Conservation (phyloP, 2,329 filamentous ascomycete species). For the Phialophora expanda region DNA sequence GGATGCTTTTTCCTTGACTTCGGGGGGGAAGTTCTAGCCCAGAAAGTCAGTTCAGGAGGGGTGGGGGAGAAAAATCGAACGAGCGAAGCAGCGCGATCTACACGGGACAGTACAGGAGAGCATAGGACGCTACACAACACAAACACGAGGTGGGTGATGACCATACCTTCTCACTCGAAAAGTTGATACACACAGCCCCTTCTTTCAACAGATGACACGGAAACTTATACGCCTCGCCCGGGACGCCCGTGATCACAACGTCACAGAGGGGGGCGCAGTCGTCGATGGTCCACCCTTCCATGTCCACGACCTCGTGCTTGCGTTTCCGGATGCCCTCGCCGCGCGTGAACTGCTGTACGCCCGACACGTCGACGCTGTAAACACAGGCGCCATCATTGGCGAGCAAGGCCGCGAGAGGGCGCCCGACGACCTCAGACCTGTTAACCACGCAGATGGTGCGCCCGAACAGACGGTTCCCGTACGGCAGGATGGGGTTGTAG, state of each 20-base stretch:
- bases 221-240: constrained; percentile 86
- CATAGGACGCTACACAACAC: no score
- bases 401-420: constrained; percentile 87
- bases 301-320: constrained; percentile 84
- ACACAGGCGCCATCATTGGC: constrained; percentile 96
- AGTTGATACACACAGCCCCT: constrained; percentile 98
- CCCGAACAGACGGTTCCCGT: constrained; percentile 90
- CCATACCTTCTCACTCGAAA: constrained; percentile 80
- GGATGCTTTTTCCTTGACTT: constrained; percentile 91
- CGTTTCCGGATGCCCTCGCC: constrained; percentile 84
- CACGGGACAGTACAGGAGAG: no score
- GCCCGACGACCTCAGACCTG: constrained; percentile 90
- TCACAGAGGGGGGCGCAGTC: constrained; percentile 87
- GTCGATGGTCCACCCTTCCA: constrained; percentile 77
- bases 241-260: constrained; percentile 92
- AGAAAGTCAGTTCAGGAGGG: background rate
- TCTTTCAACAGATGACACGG: constrained; percentile 81
- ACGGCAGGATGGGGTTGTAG: constrained; percentile 92
- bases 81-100: background rate
- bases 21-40: constrained; percentile 77
- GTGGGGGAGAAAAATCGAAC: background rate
- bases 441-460: constrained; percentile 97
- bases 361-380: constrained; percentile 91
- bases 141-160: background rate
- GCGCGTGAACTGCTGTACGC: constrained; percentile 88